Percentiles rank a stretch among this genome's conserved stretches.
These are phyloP conservation scores for Thelonectria discophora DNA, from an alignment of 2,329 filamentous ascomycete genomes.

Conservation along the genomic window DNA sequence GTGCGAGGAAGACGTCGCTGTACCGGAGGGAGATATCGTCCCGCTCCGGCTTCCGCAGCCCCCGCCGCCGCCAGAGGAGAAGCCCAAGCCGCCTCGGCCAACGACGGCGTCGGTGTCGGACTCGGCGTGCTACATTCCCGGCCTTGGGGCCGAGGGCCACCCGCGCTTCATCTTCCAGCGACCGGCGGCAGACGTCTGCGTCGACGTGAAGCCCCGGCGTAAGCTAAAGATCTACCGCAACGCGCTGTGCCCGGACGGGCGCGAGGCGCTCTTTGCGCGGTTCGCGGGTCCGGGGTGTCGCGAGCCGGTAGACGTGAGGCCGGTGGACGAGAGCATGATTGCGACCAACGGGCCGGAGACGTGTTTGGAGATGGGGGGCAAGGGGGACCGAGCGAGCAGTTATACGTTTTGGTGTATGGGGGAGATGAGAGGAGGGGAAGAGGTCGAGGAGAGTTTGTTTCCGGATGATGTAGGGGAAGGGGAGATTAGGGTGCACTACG, in stretches of 20 bases:
- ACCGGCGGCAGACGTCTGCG: conserved; percentile 16
- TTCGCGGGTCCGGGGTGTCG: conserved; percentile 3
- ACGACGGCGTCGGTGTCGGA: conserved; percentile 24
- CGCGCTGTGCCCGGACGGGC: conserved; percentile 20
- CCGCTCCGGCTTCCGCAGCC: conserved; percentile 7
- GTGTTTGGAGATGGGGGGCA: conserved; percentile 22
- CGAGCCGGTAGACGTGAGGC: conserved; percentile 8
- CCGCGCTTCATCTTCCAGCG: conserved; percentile 22
- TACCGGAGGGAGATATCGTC: not conserved
- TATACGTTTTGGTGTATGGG: conserved; percentile 27
- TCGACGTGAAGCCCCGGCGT: conserved; percentile 18
- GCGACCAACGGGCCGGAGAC: conserved; percentile 1
- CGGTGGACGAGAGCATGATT: conserved; percentile 10
- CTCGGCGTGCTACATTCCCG: conserved; percentile 24
- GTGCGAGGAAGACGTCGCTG: not conserved
- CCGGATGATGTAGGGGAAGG: conserved; percentile 4
- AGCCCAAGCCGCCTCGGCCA: conserved; percentile 9
- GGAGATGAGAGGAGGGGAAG: not conserved
- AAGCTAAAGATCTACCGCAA: conserved; percentile 24
- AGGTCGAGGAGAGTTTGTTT: conserved; percentile 5
- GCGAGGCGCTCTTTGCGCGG: conserved; percentile 22
- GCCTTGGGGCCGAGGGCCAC: conserved; percentile 9
- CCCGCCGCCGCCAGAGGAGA: not conserved
- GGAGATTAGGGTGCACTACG: not conserved
- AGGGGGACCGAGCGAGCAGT: conserved; percentile 7